A percentile compares a stretch with the other conserved stretches of the same genome.
phyloP scores from a whole-genome alignment of 2,329 filamentous ascomycete genomes.

The Monilinia fructicola region DNA sequence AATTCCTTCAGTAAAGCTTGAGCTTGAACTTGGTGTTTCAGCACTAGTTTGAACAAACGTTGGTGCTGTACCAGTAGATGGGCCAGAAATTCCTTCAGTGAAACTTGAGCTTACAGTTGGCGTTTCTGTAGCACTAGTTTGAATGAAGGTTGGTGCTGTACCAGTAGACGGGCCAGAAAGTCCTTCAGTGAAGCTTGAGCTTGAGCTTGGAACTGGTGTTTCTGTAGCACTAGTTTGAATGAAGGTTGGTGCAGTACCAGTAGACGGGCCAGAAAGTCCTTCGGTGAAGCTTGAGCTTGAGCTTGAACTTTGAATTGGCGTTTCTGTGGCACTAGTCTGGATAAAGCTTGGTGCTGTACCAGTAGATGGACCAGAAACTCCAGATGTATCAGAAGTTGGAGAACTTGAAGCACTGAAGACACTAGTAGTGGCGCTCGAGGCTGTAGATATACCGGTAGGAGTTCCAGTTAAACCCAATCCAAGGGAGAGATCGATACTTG shows the following conservation, averaged over 20 bases:
- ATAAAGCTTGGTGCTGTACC: not conserved
- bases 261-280: slow-evolving; percentile 2
- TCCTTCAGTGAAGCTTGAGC: not conserved
- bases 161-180: slow-evolving; percentile 17
- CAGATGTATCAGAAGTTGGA: not conserved
- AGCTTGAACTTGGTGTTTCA: not conserved
- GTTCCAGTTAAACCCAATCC: slow-evolving; percentile 3
- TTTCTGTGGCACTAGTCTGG: not conserved
- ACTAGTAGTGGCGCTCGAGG: not conserved
- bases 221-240: too few species aligned
- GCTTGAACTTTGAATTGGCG: not conserved
- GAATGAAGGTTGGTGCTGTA: not conserved
- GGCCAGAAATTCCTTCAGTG: not conserved
- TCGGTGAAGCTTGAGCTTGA: not conserved
- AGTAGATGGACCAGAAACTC: slow-evolving; percentile 14
- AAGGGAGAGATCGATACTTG: slow-evolving; percentile 4
- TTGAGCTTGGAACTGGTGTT: not conserved
- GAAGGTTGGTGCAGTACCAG: not conserved
- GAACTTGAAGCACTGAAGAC: not conserved
- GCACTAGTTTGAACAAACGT: too few species aligned
- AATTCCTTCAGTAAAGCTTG: slow-evolving; percentile 1
- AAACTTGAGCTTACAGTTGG: not conserved
- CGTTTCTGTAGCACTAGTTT: not conserved
- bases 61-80: slow-evolving; percentile 9
- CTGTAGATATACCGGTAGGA: not conserved